Conservation (phyloP, 2,329 filamentous ascomycete genomes). For the Aureobasidium mangrovei region DNA sequence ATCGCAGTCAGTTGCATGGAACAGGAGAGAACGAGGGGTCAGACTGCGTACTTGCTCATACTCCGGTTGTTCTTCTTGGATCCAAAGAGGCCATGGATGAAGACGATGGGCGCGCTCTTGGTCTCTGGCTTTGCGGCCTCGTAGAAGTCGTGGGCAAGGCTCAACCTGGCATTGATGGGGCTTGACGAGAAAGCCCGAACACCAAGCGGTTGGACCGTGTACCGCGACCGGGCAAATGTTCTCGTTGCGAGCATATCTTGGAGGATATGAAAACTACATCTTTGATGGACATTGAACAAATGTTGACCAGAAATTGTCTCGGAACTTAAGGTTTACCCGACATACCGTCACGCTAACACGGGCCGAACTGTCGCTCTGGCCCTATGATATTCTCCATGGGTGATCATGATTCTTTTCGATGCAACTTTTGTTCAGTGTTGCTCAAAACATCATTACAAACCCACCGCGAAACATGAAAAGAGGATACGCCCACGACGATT, state of each 20-base stretch:
- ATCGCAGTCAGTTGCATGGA: neutral
- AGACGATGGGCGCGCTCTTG: slow-evolving; percentile 58
- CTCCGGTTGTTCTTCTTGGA: slow-evolving; percentile 91
- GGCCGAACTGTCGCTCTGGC: neutral
- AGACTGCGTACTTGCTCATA: slow-evolving; percentile 73
- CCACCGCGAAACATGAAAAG: slow-evolving; percentile 2
- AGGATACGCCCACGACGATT: neutral
- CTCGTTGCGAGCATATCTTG: slow-evolving; percentile 8
- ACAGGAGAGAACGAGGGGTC: neutral
- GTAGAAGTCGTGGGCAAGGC: slow-evolving; percentile 59
- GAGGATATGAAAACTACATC: neutral
- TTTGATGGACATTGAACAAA: neutral
- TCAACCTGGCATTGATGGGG: slow-evolving; percentile 17
- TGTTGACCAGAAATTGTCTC: slow-evolving; percentile 10
- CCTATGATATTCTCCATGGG: neutral
- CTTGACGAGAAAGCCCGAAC: slow-evolving; percentile 5
- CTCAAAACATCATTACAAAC: neutral
- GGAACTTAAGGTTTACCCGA: neutral
- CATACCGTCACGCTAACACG: neutral
- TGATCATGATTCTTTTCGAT: slow-evolving; percentile 10
- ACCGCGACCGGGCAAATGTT: slow-evolving; percentile 4
- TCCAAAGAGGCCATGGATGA: slow-evolving; percentile 88
- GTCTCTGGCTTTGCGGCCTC: slow-evolving; percentile 34
- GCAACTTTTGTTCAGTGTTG: neutral
- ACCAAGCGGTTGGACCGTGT: neutral